phyloP scores from a whole-genome alignment of 345 rosid genomes.

The Pistacia integerrima region DNA sequence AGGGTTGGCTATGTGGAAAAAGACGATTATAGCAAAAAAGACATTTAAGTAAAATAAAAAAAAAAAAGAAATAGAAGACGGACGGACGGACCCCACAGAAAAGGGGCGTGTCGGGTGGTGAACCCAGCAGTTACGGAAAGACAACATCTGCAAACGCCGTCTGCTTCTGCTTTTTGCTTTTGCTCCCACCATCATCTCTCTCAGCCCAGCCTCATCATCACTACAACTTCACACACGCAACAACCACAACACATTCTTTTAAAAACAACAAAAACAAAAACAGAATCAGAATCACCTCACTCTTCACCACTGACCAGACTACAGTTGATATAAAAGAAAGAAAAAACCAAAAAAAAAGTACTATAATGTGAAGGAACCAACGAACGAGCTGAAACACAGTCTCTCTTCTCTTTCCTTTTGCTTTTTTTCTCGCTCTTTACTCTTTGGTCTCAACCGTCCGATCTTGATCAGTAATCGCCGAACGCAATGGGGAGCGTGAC shows the following conservation, averaged over 20 bases:
- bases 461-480: constrained; percentile 6
- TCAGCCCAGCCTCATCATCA: neutral
- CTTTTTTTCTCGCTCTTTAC: neutral
- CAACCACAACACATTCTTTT: neutral
- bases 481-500: constrained; percentile 62
- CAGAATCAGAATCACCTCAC: too few relatives aligned
- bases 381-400: neutral
- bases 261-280: neutral
- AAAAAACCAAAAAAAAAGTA: neutral
- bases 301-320: neutral
- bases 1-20: too few relatives aligned
- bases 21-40: neutral
- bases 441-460: constrained; percentile 12
- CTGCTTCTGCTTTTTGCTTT: constrained; percentile 3
- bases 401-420: neutral
- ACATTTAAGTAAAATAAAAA: neutral
- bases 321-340: neutral
- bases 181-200: neutral
- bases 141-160: constrained; percentile 35
- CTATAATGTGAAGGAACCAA: neutral
- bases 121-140: constrained; percentile 26
- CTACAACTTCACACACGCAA: neutral
- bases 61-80: neutral
- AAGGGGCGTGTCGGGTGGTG: constrained; percentile 32
- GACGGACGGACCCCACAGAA: constrained; percentile 25